phyloP scores from a whole-genome alignment of 345 rosid species.

The Eucalyptus regnans region DNA sequence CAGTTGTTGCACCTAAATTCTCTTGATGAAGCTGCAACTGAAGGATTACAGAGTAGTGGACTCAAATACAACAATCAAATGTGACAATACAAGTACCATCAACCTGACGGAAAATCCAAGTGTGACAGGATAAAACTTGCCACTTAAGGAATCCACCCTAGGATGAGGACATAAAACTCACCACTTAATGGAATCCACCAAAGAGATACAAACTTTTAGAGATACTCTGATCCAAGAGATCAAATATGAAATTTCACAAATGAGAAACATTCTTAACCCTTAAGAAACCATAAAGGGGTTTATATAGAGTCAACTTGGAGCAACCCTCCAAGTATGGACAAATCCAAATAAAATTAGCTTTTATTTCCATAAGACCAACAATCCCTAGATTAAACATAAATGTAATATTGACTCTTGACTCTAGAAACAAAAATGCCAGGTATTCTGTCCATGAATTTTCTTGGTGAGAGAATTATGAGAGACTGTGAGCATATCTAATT shows the following conservation, averaged over 20 bases:
- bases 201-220: neutral
- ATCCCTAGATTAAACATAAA: neutral
- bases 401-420: neutral
- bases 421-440: neutral
- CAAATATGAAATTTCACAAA: neutral
- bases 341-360: neutral
- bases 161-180: neutral
- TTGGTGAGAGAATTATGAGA: neutral
- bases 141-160: neutral
- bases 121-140: neutral
- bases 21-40: too few relatives aligned
- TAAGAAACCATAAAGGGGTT: neutral
- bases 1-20: too few relatives aligned
- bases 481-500: neutral
- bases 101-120: accelerated
- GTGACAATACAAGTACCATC: too few relatives aligned
- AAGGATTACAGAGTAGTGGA: too few relatives aligned
- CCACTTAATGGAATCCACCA: neutral
- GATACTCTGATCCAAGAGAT: neutral
- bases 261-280: neutral
- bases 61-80: too few relatives aligned
- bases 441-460: neutral
- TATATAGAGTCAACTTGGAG: neutral
- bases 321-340: neutral
- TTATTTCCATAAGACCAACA: neutral